Evolutionary conservation across 192 early-diverging fungal species (phyloP).

Genomic region (Chytriomyces sp.): DNA sequence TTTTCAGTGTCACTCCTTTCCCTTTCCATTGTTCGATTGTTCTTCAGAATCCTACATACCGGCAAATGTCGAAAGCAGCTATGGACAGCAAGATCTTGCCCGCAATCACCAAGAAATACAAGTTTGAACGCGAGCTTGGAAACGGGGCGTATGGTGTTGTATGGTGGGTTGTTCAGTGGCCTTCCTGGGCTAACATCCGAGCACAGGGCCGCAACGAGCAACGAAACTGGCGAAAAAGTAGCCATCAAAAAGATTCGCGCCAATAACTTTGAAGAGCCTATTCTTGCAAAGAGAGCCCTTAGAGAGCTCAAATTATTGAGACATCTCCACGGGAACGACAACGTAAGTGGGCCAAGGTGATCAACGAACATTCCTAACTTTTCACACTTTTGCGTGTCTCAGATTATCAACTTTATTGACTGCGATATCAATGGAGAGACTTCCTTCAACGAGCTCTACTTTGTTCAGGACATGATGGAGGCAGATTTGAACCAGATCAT

Average conservation of each 20-base stretch:
- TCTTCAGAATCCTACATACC: too few species aligned
- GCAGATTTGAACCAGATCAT: slow-evolving; percentile 91
- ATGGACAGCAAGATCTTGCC: slow-evolving; percentile 19
- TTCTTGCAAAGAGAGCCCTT: slow-evolving; percentile 85
- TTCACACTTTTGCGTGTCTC: not conserved
- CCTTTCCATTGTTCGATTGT: too few species aligned
- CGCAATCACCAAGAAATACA: slow-evolving; percentile 41
- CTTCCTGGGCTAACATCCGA: too few species aligned
- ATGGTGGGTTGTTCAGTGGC: slow-evolving; percentile 17
- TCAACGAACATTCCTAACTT: not conserved
- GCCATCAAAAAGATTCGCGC: slow-evolving; percentile 90
- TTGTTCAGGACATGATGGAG: slow-evolving; percentile 82
- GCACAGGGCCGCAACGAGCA: slow-evolving; percentile 79
- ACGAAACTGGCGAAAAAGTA: slow-evolving; percentile 78
- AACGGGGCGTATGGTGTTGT: slow-evolving; percentile 42
- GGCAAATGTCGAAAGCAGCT: slow-evolving; percentile 20
- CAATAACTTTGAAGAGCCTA: slow-evolving; percentile 79
- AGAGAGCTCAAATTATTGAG: slow-evolving; percentile 91
- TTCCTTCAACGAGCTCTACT: slow-evolving; percentile 58
- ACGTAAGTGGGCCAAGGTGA: slow-evolving; percentile 45
- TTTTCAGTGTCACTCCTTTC: too few species aligned
- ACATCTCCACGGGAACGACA: slow-evolving; percentile 94
- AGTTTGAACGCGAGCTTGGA: slow-evolving; percentile 37
- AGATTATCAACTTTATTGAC: slow-evolving; percentile 65
- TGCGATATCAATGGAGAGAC: slow-evolving; percentile 67